phyloP scores from a whole-genome alignment of 345 rosid genomes.

The Draba incana region DNA sequence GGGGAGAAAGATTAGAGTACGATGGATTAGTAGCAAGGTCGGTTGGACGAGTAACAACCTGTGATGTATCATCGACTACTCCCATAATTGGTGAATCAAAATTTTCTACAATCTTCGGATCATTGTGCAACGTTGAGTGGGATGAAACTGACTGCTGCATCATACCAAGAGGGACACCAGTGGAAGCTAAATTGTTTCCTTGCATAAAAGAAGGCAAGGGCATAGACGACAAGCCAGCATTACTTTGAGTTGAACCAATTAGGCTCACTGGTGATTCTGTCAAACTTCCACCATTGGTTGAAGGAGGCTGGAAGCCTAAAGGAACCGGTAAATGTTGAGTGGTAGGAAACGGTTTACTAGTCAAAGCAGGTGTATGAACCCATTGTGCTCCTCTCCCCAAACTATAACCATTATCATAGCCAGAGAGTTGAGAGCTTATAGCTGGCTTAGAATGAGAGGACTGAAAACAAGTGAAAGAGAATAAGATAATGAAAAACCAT shows the following conservation, averaged over 20 bases:
- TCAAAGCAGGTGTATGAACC: conserved; percentile 38
- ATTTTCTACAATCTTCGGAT: conserved; percentile 57
- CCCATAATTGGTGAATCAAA: conserved; percentile 44
- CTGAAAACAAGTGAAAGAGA: conserved; percentile 22
- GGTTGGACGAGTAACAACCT: conserved; percentile 35
- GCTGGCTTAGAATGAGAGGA: conserved; percentile 22
- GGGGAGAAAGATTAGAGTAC: conserved; percentile 35
- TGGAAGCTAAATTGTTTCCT: conserved; percentile 24
- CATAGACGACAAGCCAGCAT: conserved; percentile 18
- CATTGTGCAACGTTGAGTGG: conserved; percentile 56
- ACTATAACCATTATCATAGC: conserved; percentile 28
- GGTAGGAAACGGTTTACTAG: conserved; percentile 19
- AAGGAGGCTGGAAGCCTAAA: conserved; percentile 34
- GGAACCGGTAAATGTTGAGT: conserved; percentile 22
- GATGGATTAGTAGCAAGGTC: conserved; percentile 18
- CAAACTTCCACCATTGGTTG: conserved; percentile 25
- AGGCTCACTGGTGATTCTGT: conserved; percentile 22
- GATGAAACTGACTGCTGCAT: conserved; percentile 33
- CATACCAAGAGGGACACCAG: conserved; percentile 34
- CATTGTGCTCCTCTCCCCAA: conserved; percentile 40
- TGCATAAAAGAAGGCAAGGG: conserved; percentile 40
- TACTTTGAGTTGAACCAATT: conserved; percentile 31
- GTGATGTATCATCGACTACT: conserved; percentile 39
- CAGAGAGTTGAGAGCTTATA: conserved; percentile 29
- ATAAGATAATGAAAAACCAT: neutral